Evolutionary conservation across 441 rosid genomes (phyloP), one percentile per base, ranked within the genome.

Genomic region (Erodium texanum): DNA sequence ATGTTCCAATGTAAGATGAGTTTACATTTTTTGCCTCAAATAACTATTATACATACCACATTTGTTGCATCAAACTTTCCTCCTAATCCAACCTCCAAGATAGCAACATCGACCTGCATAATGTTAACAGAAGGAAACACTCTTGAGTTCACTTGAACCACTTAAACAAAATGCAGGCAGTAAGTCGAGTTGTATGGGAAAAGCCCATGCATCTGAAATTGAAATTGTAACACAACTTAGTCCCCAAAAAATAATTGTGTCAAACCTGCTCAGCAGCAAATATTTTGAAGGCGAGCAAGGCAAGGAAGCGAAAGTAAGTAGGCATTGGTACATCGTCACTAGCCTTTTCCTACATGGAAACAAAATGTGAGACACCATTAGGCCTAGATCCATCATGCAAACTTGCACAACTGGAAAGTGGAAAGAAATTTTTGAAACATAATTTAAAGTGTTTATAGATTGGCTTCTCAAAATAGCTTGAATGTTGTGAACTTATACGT

Each of bases 71-170:
- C 98, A 72, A 88, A 88, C 83, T 70, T 92, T 75, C 99, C 99
- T 16, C 99, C 98, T 72, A 94, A 72, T 54, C 99, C 99, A 16
- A 94, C 98, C 89, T 94, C 99, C 80, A 94, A 79, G 69, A 94
- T 89, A 71, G 83, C 93, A 77, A 84, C 99, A 76, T 94, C 99
- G 59, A 94, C 97, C 99, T 94, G 81, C 75, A 80, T n/a, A 74
- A 36, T 70, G 68, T 77, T 71, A n/a, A 68, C 32, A 45, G 12
- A 22, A 58, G 65, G 69, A 52, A 74, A 50, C 54, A 19, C 14
- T 72, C 38, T n/a, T 16, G 20, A 45, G 72, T 64, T 43, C 36
- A 72, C 65, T 63, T 29, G 50, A 64, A 20, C 58, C 70, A 22
- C 7, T 70, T 56, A 66, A 58, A 69, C 20, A 58, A 65, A 15